These are phyloP conservation scores for Rhododendron williamsianum DNA, from an alignment of 148 eudicot genomes.

Conservation along the genomic window DNA sequence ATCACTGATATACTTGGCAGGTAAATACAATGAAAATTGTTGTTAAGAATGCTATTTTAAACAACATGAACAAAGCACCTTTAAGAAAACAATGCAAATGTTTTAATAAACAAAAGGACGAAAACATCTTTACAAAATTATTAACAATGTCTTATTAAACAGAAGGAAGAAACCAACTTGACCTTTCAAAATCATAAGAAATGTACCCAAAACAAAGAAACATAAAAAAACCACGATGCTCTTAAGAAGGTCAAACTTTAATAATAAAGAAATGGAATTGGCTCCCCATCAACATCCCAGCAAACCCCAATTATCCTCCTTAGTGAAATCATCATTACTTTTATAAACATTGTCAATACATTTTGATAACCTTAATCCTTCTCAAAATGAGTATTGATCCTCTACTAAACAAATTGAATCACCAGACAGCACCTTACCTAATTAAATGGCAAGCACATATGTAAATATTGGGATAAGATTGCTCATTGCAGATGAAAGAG, in stretches of 20 bases:
- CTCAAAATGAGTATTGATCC: background rate
- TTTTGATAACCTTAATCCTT: background rate
- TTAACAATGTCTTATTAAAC: background rate
- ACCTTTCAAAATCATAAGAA: background rate
- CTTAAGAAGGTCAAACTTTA: background rate
- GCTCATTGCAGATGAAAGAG: background rate
- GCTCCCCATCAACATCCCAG: background rate
- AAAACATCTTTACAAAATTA: background rate
- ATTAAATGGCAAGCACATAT: background rate
- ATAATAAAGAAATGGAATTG: background rate
- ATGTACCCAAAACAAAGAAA: background rate
- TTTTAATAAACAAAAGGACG: background rate
- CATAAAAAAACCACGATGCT: background rate
- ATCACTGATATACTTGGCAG: background rate
- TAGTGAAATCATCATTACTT: background rate
- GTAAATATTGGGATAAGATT: conserved; percentile 1
- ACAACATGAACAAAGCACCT: background rate
- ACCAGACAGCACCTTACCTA: background rate
- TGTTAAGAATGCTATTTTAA: background rate
- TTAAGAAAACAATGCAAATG: background rate
- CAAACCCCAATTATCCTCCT: background rate
- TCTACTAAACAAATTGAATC: background rate
- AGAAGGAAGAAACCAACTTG: background rate
- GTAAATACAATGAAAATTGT: background rate
- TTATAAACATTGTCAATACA: background rate